Conservation (phyloP, 176 grass and related monocot genomes). For the Triticum dicoccoides region DNA sequence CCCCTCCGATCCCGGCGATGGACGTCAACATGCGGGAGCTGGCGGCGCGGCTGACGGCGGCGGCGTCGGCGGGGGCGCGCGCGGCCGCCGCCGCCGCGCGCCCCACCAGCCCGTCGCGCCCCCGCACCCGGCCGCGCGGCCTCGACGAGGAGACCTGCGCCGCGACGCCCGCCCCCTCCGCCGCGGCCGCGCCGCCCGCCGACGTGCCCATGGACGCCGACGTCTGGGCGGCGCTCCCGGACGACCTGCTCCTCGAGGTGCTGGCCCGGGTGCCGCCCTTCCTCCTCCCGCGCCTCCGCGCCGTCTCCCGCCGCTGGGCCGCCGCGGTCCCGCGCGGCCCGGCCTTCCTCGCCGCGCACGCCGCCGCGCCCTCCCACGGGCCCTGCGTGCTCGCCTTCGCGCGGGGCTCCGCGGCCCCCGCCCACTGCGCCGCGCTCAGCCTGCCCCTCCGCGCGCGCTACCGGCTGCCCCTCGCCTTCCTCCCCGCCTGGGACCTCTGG, state of each 20-base stretch:
- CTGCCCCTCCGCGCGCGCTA: slow-evolving; percentile 75
- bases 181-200: slow-evolving; percentile 2
- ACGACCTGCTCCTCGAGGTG: slow-evolving; percentile 78
- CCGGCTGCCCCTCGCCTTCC: slow-evolving; percentile 68
- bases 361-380: slow-evolving; percentile 67
- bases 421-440: slow-evolving; percentile 71
- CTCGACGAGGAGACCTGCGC: slow-evolving; percentile 74
- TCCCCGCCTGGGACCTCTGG: slow-evolving; percentile 89
- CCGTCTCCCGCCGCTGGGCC: slow-evolving; percentile 74
- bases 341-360: slow-evolving; percentile 71
- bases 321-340: slow-evolving; percentile 51
- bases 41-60: neutral
- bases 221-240: slow-evolving; percentile 70
- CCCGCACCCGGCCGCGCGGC: slow-evolving; percentile 77
- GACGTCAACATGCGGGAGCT: neutral
- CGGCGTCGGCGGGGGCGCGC: slow-evolving; percentile 1
- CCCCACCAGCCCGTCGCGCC: slow-evolving; percentile 64
- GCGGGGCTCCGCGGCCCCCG: slow-evolving; percentile 1
- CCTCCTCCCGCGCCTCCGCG: slow-evolving; percentile 70
- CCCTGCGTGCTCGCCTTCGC: slow-evolving; percentile 83
- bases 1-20: slow-evolving; percentile 31
- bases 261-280: slow-evolving; percentile 92
- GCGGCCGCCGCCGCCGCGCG: neutral
- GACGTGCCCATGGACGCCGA: slow-evolving; percentile 69
- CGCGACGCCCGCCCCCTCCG: slow-evolving; percentile 44